Conservation (phyloP, 1,284 basidiomycete species). For the Rhizopogon parksii region DNA sequence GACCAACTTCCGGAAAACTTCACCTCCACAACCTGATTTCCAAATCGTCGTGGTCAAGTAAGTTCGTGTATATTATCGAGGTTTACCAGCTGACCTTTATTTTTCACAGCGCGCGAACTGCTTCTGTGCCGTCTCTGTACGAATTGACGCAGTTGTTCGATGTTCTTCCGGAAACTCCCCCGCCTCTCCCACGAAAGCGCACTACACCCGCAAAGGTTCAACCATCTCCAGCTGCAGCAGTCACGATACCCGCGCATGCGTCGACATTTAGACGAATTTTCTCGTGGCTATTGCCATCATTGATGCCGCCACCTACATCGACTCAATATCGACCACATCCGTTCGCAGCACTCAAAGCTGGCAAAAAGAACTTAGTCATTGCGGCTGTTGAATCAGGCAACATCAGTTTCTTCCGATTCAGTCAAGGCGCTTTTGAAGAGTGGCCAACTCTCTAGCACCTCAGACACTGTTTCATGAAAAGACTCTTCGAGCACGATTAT, state of each 20-base stretch:
- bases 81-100: not conserved
- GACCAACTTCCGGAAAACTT: conserved; percentile 76
- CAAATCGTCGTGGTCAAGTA: conserved; percentile 82
- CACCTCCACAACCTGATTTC: conserved; percentile 82
- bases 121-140: conserved; percentile 63
- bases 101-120: conserved; percentile 55
- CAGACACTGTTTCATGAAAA: too few relatives aligned
- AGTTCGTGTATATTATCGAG: conserved; percentile 22
- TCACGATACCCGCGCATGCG: not conserved
- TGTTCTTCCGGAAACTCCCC: conserved; percentile 49
- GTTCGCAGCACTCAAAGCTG: conserved; percentile 75
- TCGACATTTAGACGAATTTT: conserved; percentile 7
- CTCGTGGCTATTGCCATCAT: conserved; percentile 11
- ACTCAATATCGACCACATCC: conserved; percentile 46
- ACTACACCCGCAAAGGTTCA: conserved; percentile 10
- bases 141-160: conserved; percentile 63
- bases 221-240: conserved; percentile 11
- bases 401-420: conserved; percentile 85
- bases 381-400: conserved; percentile 89
- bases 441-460: conserved; percentile 50
- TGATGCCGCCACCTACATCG: conserved; percentile 13
- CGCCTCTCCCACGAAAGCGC: conserved; percentile 46
- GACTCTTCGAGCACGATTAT: not conserved
- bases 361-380: conserved; percentile 79
- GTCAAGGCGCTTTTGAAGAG: conserved; percentile 79